A percentile compares a stretch with the other conserved stretches of the same genome.
Conservation (phyloP, 2,329 filamentous ascomycete species). For the Colletotrichum kahawae region DNA sequence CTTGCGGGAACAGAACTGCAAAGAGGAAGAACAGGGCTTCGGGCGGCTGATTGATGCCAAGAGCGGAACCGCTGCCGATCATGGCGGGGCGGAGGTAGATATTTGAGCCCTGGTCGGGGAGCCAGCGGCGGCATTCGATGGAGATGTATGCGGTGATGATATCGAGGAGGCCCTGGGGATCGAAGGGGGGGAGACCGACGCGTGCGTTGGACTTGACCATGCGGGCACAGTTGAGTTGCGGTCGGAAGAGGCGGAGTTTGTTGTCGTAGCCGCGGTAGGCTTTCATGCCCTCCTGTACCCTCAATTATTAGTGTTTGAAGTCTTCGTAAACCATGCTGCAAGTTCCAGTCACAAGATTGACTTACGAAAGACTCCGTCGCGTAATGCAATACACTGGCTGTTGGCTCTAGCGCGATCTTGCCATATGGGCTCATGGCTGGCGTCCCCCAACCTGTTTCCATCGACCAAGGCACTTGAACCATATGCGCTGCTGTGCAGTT, state of each 20-base stretch:
- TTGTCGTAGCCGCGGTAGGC: slow-evolving; percentile 74
- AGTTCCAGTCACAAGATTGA: not conserved
- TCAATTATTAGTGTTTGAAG: not conserved
- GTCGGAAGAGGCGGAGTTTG: slow-evolving; percentile 70
- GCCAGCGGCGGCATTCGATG: slow-evolving; percentile 63
- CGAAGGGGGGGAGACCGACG: slow-evolving; percentile 70
- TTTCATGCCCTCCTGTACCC: slow-evolving; percentile 63
- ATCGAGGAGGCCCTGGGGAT: slow-evolving; percentile 65
- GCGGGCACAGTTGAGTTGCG: slow-evolving; percentile 64
- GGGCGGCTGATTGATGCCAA: slow-evolving; percentile 67
- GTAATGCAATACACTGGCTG: slow-evolving; percentile 74
- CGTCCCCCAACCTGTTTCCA: slow-evolving; percentile 64
- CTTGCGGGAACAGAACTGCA: slow-evolving; percentile 33
- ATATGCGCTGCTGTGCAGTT: slow-evolving; percentile 61
- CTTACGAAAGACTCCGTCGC: slow-evolving; percentile 72
- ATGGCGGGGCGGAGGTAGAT: slow-evolving; percentile 71
- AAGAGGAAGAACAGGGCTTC: slow-evolving; percentile 73
- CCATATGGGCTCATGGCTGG: slow-evolving; percentile 71
- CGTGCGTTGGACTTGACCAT: slow-evolving; percentile 53
- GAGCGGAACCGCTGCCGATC: slow-evolving; percentile 64
- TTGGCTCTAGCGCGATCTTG: slow-evolving; percentile 70
- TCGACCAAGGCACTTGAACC: slow-evolving; percentile 69
- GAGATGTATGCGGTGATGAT: slow-evolving; percentile 65
- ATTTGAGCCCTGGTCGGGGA: slow-evolving; percentile 62
- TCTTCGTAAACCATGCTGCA: not conserved